Evolutionary conservation across 208 protist species (phyloP), one percentile per base, ranked within the genome.

Genomic region (Acanthamoeba divionensis): DNA sequence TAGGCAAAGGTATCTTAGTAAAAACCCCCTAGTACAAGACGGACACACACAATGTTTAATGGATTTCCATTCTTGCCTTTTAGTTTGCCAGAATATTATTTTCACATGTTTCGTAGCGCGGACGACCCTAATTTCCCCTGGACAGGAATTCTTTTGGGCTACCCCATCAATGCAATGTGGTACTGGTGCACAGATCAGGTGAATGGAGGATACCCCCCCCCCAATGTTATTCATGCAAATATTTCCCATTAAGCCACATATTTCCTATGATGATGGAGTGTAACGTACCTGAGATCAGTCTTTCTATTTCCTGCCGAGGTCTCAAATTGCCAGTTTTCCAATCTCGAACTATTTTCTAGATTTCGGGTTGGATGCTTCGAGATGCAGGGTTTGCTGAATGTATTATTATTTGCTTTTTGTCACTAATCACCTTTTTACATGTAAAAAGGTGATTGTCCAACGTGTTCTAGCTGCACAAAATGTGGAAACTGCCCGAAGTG

Each of bases 181-280:
- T 93, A 93, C 54, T 93, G 91, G 91, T 93, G 83, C 50, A 91
- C 77, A 1, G 91, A 93, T 63, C 91, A 93, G 83, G 82, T 92
- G 54, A 26, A n/a, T n/a, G 7, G n/a, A n/a, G n/a, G n/a, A n/a
- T n/a, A n/a, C 36, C 36, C 36, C 36, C 5, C 36, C 36, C 36
- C 31, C 41, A 29, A 71, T 4, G 31, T 18, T 36, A n/a, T n/a
- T n/a, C n/a, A n/a, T n/a, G n/a, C n/a, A n/a, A n/a, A n/a, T n/a
- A n/a, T 45, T 31, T 36, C 5, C 12, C 36, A 29, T 71, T 18
- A 71, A 15, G 63, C 18, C 54, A 62, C 54, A 29, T 29, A 5
- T 62, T n/a, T n/a, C n/a, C n/a, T n/a, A n/a, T n/a, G n/a, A n/a
- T 1, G 54, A 41, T 62, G 54, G 52, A 18, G 52, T 18, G 52